Base-by-base conservation (phyloP, 139 green algal genomes). In the Axilococcus clingmanii region DNA sequence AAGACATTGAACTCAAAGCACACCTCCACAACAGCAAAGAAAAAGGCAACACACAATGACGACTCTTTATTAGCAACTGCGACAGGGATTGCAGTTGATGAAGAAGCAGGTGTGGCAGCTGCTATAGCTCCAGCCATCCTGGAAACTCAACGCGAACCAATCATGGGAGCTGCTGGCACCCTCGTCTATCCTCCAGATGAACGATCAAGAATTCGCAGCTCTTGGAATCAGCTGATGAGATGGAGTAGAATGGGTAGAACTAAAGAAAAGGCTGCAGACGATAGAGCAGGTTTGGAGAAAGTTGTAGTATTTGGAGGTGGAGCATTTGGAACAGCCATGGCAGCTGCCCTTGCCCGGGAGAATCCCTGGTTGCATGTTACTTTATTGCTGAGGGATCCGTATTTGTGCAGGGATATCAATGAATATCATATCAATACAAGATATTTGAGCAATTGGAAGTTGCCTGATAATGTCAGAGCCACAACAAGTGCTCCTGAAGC, bases 291-390 rank as follows among this genome's bases (percentile, higher is more conserved):
- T 15, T 28, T 71, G 1, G 72, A 70, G 7, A 90, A 97, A 63
- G 76, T 99, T 20, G 84, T 83, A 4, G 77, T 99, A 2, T 95
- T 98, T 61, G 92, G 92, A 2, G 92, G 89, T 4, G 92, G 92
- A 7, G 90, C 77, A 24, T 99, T 99, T 54, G 92, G 88, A 27
- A 99, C 92, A 3, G 92, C 92, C 1, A 94, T 99, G 81, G 91
- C 59, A 1, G 69, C 58, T 17, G 53, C 80, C 9, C 64, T 98
- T 7, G 92, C 91, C 3, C 57, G 80, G 1, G 85, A 96, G 55
- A 89, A 91, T 48, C 31, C 45, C 2, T 52, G 77, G 7, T 48
- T 96, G 27, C 72, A 94, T 40, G 52, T 73, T 30, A 30, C 30
- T 7, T 24, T 92, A 24, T 77, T 99, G 25, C 54, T 97, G 46